A percentile compares a stretch with the other conserved stretches of the same genome.
phyloP scores from a whole-genome alignment of 352 stramenopile species.

The Pythium phragmiticola region DNA sequence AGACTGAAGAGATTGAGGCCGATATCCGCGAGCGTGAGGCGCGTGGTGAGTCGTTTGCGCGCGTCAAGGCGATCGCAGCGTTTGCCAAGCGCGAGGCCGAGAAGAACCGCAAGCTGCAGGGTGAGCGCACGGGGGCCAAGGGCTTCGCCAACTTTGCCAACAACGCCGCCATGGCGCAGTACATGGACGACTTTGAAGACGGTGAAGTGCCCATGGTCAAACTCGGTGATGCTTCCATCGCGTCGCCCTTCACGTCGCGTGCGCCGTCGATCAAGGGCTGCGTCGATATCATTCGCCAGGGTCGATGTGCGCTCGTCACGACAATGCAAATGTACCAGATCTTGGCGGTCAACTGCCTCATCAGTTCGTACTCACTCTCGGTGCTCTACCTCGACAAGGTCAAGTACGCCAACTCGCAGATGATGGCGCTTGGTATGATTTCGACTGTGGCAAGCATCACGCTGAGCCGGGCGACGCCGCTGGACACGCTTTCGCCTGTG shows the following conservation, averaged over 20 bases:
- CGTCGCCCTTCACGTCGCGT: constrained; percentile 98
- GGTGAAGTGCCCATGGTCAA: constrained; percentile 97
- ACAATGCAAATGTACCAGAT: constrained; percentile 99
- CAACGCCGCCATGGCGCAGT: constrained; percentile 84
- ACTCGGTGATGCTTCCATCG: constrained; percentile 98
- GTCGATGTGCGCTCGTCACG: constrained; percentile 98
- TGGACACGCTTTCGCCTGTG: constrained; percentile 91
- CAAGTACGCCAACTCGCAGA: constrained; percentile 98
- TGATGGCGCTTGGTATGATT: constrained; percentile 89
- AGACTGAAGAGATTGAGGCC: constrained; percentile 78
- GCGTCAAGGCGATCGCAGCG: constrained; percentile 82
- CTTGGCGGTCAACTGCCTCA: constrained; percentile 97
- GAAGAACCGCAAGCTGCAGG: constrained; percentile 59
- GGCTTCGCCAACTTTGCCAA: constrained; percentile 87
- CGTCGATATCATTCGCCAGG: constrained; percentile 97
- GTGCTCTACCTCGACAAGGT: constrained; percentile 98
- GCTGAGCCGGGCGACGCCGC: constrained; percentile 91
- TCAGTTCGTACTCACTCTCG: constrained; percentile 98
- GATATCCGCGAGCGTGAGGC: constrained; percentile 76
- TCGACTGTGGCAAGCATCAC: constrained; percentile 84
- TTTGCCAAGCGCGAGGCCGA: constrained; percentile 84
- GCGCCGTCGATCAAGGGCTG: constrained; percentile 90
- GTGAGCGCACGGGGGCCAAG: constrained; percentile 72
- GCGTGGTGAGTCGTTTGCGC: constrained; percentile 84
- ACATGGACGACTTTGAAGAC: constrained; percentile 91